Evolutionary conservation across 2,329 filamentous ascomycete genomes (phyloP).

Genomic region (Cladosporium sp.): DNA sequence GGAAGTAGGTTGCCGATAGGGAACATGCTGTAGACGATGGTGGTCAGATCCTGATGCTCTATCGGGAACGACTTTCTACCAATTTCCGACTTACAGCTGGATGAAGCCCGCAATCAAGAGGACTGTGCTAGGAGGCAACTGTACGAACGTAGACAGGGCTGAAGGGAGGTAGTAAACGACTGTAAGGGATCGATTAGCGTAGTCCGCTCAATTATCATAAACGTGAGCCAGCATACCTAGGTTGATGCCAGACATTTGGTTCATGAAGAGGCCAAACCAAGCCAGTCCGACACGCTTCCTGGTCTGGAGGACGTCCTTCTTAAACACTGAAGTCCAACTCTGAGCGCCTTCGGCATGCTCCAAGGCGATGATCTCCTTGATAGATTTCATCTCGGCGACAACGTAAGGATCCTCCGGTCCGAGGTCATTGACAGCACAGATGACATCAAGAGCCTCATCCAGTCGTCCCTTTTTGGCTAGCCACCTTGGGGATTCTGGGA

Average conservation of each 20-base stretch:
- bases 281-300: slow-evolving; percentile 33
- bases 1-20: slow-evolving; percentile 40
- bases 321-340: slow-evolving; percentile 30
- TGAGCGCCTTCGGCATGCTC: slow-evolving; percentile 31
- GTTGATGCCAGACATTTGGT: slow-evolving; percentile 34
- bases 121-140: slow-evolving; percentile 37
- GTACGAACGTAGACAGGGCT: slow-evolving; percentile 43
- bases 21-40: slow-evolving; percentile 28
- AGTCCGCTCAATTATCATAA: neutral
- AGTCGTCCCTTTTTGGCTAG: slow-evolving; percentile 29
- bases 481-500: slow-evolving; percentile 37
- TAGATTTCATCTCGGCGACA: slow-evolving; percentile 25
- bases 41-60: neutral
- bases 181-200: neutral
- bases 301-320: slow-evolving; percentile 33
- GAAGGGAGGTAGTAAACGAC: slow-evolving; percentile 38
- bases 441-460: slow-evolving; percentile 23
- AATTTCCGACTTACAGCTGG: slow-evolving; percentile 18
- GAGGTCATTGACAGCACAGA: slow-evolving; percentile 24
- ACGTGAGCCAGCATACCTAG: slow-evolving; percentile 22
- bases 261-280: slow-evolving; percentile 36
- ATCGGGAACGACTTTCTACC: too few relatives aligned
- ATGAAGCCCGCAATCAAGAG: slow-evolving; percentile 43
- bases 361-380: slow-evolving; percentile 31
- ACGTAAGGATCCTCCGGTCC: slow-evolving; percentile 21